These are phyloP conservation scores for Kuraishia ogatae DNA, from an alignment of 805 yeast species.

Conservation along the genomic window DNA sequence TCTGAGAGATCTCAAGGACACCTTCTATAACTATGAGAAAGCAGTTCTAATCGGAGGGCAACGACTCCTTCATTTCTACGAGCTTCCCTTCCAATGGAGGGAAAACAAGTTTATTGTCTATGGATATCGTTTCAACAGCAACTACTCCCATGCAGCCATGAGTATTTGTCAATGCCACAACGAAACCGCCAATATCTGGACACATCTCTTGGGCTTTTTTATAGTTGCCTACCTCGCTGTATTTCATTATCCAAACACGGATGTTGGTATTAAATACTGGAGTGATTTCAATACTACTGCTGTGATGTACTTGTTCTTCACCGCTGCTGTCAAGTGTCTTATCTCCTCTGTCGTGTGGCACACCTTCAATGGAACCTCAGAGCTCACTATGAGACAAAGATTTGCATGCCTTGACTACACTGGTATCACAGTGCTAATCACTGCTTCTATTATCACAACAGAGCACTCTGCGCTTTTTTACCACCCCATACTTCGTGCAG, in stretches of 20 bases:
- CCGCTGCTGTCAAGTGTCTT: conserved; percentile 71
- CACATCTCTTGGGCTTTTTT: conserved; percentile 69
- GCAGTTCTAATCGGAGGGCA: conserved; percentile 33
- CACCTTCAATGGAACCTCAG: conserved; percentile 75
- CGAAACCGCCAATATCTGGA: conserved; percentile 91
- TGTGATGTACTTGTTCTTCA: conserved; percentile 54
- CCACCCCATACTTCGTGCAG: conserved; percentile 35
- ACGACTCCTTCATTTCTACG: conserved; percentile 66
- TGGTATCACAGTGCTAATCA: conserved; percentile 84
- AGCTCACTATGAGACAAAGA: conserved; percentile 48
- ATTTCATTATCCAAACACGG: conserved; percentile 56
- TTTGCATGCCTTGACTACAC: conserved; percentile 94
- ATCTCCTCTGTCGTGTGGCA: conserved; percentile 84
- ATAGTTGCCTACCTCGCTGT: conserved; percentile 47
- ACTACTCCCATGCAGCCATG: conserved; percentile 48
- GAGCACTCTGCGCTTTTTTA: conserved; percentile 73
- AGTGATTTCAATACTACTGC: conserved; percentile 26
- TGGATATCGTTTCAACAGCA: conserved; percentile 78
- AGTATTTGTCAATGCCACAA: conserved; percentile 66
- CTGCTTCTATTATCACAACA: conserved; percentile 80
- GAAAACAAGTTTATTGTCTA: conserved; percentile 78
- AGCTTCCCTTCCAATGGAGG: conserved; percentile 87
- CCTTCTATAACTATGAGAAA: conserved; percentile 35
- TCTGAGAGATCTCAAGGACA: conserved; percentile 20
- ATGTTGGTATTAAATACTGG: conserved; percentile 13